Conservation (phyloP, 495 filamentous ascomycete genomes). For the Podospora appendiculata region DNA sequence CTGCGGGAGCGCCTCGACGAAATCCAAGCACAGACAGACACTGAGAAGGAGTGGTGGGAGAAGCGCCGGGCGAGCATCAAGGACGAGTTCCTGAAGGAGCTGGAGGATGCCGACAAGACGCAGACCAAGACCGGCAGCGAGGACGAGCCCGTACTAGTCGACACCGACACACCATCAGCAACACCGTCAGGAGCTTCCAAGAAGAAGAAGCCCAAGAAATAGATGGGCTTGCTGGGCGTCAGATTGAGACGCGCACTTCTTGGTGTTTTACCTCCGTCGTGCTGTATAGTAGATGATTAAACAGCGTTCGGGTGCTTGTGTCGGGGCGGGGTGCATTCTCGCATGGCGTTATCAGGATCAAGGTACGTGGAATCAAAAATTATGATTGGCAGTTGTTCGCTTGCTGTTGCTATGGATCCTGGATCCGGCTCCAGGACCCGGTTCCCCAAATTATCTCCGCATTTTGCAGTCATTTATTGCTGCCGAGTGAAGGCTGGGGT, state of each 20-base stretch:
- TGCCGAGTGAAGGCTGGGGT: no score
- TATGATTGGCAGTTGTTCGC: slow-evolving; percentile 1
- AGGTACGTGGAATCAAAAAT: slow-evolving; percentile 6
- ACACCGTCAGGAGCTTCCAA: slow-evolving; percentile 34
- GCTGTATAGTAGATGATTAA: slow-evolving; percentile 13
- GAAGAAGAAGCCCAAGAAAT: slow-evolving; percentile 78
- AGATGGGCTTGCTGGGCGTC: slow-evolving; percentile 9
- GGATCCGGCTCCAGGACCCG: no score
- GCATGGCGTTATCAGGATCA: slow-evolving; percentile 21
- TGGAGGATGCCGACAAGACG: slow-evolving; percentile 44
- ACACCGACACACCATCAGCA: slow-evolving; percentile 52
- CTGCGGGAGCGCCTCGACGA: slow-evolving; percentile 70
- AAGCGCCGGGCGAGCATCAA: slow-evolving; percentile 64
- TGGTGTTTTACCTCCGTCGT: not conserved
- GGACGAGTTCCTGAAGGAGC: slow-evolving; percentile 76
- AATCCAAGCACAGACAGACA: slow-evolving; percentile 59
- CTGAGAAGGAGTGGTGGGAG: slow-evolving; percentile 89
- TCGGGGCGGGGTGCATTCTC: slow-evolving; percentile 11
- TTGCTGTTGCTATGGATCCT: not conserved
- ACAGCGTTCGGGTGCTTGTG: not conserved
- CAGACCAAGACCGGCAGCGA: slow-evolving; percentile 47
- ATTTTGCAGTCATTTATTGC: no score
- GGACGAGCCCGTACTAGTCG: slow-evolving; percentile 81
- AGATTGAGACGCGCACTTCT: not conserved
- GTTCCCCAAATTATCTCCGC: no score